A percentile compares a stretch with the other conserved stretches of the same genome.
These are phyloP conservation scores for Phytophthora crassamura DNA, from an alignment of 352 stramenopile species.

Conservation along the genomic window DNA sequence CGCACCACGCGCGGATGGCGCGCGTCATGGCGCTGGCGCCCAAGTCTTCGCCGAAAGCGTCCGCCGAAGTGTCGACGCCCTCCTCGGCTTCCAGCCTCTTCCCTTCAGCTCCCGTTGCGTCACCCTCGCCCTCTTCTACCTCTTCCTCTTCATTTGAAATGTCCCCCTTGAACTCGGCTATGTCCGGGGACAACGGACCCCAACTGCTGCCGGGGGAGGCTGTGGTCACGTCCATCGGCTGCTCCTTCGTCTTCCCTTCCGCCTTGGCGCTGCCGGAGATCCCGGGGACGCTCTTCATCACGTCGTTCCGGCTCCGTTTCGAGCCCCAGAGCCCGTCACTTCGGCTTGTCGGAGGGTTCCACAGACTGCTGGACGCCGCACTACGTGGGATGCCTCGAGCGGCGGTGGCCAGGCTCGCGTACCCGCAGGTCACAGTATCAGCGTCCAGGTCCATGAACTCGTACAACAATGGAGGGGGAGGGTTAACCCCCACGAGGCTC, in stretches of 20 bases:
- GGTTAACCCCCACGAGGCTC: conserved; percentile 51
- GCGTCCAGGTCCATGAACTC: conserved; percentile 38
- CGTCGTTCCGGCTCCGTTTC: conserved; percentile 76
- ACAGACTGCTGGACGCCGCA: conserved; percentile 67
- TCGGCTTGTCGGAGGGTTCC: conserved; percentile 48
- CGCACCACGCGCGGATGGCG: conserved; percentile 82
- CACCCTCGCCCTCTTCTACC: conserved; percentile 23
- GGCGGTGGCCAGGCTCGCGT: conserved; percentile 70
- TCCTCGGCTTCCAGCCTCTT: conserved; percentile 8
- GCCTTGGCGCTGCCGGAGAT: conserved; percentile 53
- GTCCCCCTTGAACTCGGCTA: conserved; percentile 14
- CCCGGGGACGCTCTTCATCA: conserved; percentile 65
- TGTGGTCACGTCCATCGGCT: conserved; percentile 44
- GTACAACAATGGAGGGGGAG: conserved; percentile 18
- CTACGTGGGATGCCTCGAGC: conserved; percentile 69
- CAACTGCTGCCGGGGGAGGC: conserved; percentile 52
- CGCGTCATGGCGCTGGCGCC: conserved; percentile 82
- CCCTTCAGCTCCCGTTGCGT: conserved; percentile 10
- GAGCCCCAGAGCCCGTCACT: conserved; percentile 62
- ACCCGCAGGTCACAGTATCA: conserved; percentile 55
- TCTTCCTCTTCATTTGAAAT: conserved; percentile 38
- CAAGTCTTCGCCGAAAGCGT: conserved; percentile 41
- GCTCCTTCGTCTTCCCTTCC: conserved; percentile 65
- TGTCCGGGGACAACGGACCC: conserved; percentile 11
- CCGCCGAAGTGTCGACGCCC: conserved; percentile 5